Conservation (phyloP, 305 asterid species). For the Solanum hybrid region DNA sequence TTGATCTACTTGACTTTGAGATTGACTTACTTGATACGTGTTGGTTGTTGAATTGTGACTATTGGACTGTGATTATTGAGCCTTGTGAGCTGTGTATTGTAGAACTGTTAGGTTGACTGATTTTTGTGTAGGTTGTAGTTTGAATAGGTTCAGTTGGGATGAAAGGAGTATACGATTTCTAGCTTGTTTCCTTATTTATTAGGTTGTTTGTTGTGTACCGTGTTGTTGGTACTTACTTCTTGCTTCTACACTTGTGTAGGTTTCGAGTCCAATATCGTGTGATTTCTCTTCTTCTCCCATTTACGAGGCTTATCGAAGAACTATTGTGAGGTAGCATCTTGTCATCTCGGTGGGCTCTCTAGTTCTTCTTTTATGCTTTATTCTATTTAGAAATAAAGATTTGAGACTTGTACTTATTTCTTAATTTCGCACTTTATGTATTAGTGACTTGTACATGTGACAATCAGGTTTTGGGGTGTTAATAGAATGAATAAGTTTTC, state of each 20-base stretch:
- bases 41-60: too few relatives aligned
- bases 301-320: background rate
- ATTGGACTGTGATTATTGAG: too few relatives aligned
- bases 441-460: background rate
- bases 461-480: background rate
- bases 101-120: too few relatives aligned
- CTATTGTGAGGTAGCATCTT: background rate
- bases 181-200: background rate
- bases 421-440: background rate
- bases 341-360: background rate
- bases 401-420: background rate
- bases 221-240: background rate
- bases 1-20: too few relatives aligned
- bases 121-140: too few relatives aligned
- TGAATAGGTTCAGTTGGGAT: too few relatives aligned
- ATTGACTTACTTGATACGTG: too few relatives aligned
- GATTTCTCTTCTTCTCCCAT: background rate
- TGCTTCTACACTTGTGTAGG: background rate
- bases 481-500: background rate
- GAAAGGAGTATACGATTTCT: background rate
- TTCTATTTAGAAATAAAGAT: background rate
- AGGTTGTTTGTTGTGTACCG: background rate
- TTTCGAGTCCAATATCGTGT: background rate
- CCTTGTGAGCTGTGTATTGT: too few relatives aligned
- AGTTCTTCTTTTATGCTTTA: background rate